phyloP scores from a whole-genome alignment of 139 green algal genomes.

The Desmodesmus armatus region DNA sequence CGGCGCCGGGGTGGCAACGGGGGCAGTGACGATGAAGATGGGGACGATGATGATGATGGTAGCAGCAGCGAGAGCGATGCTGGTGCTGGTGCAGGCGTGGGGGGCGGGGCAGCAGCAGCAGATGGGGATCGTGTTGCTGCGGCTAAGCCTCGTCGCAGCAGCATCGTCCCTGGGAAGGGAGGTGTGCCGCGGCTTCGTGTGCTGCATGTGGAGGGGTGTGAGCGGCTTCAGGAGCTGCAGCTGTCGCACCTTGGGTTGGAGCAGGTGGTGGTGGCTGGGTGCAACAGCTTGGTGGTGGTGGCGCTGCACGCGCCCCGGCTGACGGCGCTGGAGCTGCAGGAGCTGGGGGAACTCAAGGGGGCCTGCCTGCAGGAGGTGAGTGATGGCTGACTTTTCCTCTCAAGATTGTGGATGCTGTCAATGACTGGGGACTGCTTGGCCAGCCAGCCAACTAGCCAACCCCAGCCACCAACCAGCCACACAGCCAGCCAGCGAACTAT shows the following conservation, averaged over 20 bases:
- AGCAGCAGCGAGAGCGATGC: neutral
- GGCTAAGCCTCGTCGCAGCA: neutral
- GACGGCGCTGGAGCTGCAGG: constrained; percentile 40
- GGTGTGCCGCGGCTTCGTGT: constrained; percentile 33
- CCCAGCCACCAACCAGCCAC: no score
- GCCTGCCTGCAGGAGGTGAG: constrained; percentile 38
- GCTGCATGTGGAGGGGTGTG: constrained; percentile 63
- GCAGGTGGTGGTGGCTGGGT: constrained; percentile 47
- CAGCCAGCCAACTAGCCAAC: no score
- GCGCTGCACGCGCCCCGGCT: constrained; percentile 36
- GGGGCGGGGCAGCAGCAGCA: neutral
- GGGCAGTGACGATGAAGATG: neutral
- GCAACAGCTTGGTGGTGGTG: constrained; percentile 29
- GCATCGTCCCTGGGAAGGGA: neutral
- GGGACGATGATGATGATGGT: neutral
- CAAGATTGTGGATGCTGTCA: no score
- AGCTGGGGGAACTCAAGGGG: neutral
- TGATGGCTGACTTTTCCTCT: no score
- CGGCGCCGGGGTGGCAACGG: neutral
- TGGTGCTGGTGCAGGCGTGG: neutral
- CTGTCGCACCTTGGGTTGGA: constrained; percentile 48
- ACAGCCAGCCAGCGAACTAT: no score
- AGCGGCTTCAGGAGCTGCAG: constrained; percentile 42
- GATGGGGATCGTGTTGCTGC: no score
- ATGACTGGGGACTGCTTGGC: no score